Conservation (phyloP, 2,329 filamentous ascomycete species). For the Coleophoma cylindrospora region DNA sequence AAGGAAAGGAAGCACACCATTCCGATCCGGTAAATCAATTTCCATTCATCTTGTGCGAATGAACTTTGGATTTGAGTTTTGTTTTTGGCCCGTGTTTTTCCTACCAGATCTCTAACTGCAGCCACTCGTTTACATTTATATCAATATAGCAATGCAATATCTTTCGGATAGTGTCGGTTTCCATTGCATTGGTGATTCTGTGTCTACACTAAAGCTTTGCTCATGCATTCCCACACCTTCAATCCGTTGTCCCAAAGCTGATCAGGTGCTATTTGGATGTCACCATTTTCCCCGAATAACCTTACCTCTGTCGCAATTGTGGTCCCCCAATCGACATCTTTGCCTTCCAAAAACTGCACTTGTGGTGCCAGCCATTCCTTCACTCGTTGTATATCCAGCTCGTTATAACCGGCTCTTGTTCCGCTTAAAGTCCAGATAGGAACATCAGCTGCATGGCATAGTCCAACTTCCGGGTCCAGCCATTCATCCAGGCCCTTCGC, state of each 20-base stretch:
- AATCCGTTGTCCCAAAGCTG: neutral
- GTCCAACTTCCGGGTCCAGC: neutral
- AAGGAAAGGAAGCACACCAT: no score
- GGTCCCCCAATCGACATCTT: neutral
- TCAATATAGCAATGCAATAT: neutral
- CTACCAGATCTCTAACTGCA: neutral
- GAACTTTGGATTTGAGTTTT: neutral
- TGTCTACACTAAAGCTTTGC: neutral
- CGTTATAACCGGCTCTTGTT: neutral
- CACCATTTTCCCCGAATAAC: neutral
- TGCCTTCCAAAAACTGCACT: neutral
- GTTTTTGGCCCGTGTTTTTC: neutral
- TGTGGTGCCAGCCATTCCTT: neutral
- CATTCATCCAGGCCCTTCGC: neutral
- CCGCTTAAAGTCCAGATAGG: neutral
- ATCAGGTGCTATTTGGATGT: neutral
- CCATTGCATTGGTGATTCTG: no score
- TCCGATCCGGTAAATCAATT: no score
- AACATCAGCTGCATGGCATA: slow-evolving; percentile 1
- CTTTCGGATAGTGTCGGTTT: neutral
- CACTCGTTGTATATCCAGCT: neutral
- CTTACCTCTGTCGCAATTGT: neutral
- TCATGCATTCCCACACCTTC: neutral
- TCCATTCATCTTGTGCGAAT: no score
- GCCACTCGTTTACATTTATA: neutral